Conservation (phyloP, 2,329 filamentous ascomycete species). For the Monosporascus ibericus region DNA sequence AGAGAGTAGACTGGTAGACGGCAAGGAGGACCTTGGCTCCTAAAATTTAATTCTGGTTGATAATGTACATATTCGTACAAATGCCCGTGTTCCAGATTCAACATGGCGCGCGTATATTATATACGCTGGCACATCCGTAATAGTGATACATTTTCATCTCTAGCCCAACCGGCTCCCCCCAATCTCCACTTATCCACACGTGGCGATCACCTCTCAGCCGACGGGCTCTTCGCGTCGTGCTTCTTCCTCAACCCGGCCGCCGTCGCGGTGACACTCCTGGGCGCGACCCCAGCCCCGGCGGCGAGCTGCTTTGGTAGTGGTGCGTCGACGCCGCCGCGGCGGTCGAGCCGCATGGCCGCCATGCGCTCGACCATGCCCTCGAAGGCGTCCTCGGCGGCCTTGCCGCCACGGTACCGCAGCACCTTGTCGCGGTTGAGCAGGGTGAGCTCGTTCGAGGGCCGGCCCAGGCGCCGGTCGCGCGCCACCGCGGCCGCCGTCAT, state of each 20-base stretch:
- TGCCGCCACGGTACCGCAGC: conserved; percentile 60
- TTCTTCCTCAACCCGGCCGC: too few relatives aligned
- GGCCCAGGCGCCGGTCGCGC: conserved; percentile 49
- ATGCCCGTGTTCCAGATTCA: neutral
- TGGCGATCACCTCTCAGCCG: too few relatives aligned
- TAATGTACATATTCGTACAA: neutral
- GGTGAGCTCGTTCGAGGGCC: conserved; percentile 64
- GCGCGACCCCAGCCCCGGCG: too few relatives aligned
- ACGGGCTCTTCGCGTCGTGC: too few relatives aligned
- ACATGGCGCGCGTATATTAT: too few relatives aligned
- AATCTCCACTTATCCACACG: too few relatives aligned
- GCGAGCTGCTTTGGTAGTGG: neutral
- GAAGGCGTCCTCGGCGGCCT: conserved; percentile 57
- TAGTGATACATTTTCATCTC: too few relatives aligned
- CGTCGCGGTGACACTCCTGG: too few relatives aligned
- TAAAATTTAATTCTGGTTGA: neutral
- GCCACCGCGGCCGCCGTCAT: conserved; percentile 85
- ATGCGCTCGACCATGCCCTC: conserved; percentile 54
- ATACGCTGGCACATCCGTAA: too few relatives aligned
- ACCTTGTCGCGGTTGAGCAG: conserved; percentile 77
- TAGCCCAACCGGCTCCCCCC: too few relatives aligned
- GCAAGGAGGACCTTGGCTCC: neutral
- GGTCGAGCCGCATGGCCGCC: conserved; percentile 25
- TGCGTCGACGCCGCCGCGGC: conserved; percentile 2
- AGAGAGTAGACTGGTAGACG: neutral